Conservation (phyloP, 345 rosid genomes). For the Luvunga scandens region DNA sequence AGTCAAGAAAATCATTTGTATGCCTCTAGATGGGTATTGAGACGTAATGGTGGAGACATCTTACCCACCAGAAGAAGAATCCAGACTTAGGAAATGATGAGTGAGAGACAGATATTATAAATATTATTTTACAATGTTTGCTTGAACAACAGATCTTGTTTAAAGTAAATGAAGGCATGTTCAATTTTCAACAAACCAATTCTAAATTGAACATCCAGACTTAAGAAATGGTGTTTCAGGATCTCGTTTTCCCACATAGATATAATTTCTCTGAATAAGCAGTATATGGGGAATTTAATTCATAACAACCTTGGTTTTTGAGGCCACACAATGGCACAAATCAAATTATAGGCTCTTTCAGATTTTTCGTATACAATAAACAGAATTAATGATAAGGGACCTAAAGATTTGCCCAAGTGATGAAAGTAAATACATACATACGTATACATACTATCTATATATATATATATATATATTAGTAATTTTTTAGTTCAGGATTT, state of each 20-base stretch:
- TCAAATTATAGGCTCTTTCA: not conserved
- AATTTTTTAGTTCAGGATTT: too few species aligned
- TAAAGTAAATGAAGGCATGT: not conserved
- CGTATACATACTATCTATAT: too few species aligned
- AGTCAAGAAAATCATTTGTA: constrained; percentile 5
- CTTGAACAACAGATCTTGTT: not conserved
- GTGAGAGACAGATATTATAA: not conserved
- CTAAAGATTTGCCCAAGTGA: too few species aligned
- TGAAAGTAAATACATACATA: too few species aligned
- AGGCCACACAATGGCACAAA: too few species aligned
- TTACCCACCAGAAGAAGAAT: constrained; percentile 7
- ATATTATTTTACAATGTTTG: not conserved
- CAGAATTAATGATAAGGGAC: too few species aligned
- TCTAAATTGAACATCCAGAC: not conserved
- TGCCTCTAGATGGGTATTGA: not conserved
- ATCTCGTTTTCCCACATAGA: not conserved
- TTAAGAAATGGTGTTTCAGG: constrained; percentile 5
- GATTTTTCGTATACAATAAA: too few species aligned
- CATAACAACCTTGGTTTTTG: not conserved
- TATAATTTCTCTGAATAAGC: not conserved
- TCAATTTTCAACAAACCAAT: not conserved
- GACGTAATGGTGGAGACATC: constrained; percentile 1
- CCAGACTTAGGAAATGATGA: not conserved
- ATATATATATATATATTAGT: too few species aligned
- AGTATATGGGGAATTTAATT: not conserved